Evolutionary conservation across 176 grass and related monocot genomes (phyloP).

Genomic region (Eleusine indica): DNA sequence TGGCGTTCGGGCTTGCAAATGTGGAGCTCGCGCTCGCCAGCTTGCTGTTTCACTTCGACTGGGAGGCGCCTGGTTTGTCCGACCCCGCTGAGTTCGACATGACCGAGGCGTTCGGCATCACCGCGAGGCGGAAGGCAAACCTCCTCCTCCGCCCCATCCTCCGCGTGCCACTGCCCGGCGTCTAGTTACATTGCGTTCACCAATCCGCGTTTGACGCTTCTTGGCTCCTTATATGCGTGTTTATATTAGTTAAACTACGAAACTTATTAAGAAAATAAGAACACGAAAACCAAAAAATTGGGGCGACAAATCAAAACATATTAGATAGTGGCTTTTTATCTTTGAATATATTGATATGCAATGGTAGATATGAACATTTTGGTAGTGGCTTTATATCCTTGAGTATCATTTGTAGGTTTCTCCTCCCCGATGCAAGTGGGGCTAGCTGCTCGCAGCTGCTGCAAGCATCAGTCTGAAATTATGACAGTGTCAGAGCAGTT

Average conservation of each 20-base stretch:
- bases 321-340: no score
- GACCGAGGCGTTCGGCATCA: constrained; percentile 48
- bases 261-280: neutral
- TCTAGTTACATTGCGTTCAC: neutral
- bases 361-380: no score
- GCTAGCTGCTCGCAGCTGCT: no score
- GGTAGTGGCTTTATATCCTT: no score
- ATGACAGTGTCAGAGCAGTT: no score
- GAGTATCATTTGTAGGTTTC: no score
- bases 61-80: constrained; percentile 25
- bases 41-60: constrained; percentile 57
- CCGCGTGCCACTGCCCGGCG: constrained; percentile 4
- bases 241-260: neutral
- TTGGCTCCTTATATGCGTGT: neutral
- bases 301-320: no score
- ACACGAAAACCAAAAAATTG: no score
- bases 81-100: constrained; percentile 34
- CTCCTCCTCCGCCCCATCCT: constrained; percentile 27
- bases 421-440: no score
- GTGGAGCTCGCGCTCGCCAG: constrained; percentile 51
- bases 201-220: neutral
- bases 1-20: constrained; percentile 53
- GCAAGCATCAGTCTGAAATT: no score
- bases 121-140: constrained; percentile 14
- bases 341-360: no score